Evolutionary conservation across 257 asterid species (phyloP).

Genomic region (Jaltomata sinuosa): DNA sequence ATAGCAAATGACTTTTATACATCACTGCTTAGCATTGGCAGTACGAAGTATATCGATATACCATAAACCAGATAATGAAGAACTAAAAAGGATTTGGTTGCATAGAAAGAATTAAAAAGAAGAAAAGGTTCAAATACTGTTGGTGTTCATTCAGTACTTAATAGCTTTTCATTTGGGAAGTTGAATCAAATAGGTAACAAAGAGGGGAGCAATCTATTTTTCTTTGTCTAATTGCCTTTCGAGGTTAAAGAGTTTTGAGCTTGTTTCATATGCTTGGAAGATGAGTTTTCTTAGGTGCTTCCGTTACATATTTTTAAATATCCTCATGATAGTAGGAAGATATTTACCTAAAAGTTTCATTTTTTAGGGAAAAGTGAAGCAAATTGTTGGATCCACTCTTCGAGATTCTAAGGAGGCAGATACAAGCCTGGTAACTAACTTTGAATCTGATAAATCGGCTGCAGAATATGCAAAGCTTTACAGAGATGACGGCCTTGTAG

Average conservation of each 20-base stretch:
- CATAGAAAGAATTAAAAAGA: neutral
- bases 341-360: neutral
- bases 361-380: constrained; percentile 94
- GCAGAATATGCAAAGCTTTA: constrained; percentile 85
- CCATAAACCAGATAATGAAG: neutral
- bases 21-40: neutral
- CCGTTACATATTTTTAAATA: neutral
- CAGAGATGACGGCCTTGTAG: constrained; percentile 64
- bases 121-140: neutral
- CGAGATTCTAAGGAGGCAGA: constrained; percentile 57
- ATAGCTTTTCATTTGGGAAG: neutral
- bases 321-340: neutral
- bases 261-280: neutral
- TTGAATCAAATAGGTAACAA: neutral
- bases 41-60: neutral
- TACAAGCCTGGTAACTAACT: constrained; percentile 75
- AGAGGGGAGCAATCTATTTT: neutral
- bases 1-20: neutral
- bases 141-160: neutral
- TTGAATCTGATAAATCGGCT: constrained; percentile 85
- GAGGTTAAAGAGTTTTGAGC: neutral
- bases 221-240: neutral
- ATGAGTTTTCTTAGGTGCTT: neutral
- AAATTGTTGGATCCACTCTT: constrained; percentile 97
- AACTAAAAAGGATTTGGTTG: neutral